Conservation (phyloP, 2,329 filamentous ascomycete species). For the Sarocladium strictum region DNA sequence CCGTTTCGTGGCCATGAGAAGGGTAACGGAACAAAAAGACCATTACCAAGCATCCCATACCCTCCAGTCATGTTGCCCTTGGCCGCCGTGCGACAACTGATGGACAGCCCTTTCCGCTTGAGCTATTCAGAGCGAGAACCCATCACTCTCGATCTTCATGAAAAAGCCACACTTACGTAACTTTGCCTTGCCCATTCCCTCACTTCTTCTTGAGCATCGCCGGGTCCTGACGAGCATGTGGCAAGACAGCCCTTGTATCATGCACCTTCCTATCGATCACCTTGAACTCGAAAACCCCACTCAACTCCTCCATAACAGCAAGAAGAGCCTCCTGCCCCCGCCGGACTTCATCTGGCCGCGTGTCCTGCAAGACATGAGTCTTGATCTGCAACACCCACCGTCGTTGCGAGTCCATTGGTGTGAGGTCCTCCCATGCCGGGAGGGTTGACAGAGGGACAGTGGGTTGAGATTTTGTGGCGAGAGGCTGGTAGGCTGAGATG, state of each 20-base stretch:
- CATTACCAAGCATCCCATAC: too few species aligned
- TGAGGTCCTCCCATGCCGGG: slow-evolving; percentile 40
- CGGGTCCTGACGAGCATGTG: slow-evolving; percentile 22
- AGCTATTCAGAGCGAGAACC: too few species aligned
- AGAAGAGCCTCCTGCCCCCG: slow-evolving; percentile 48
- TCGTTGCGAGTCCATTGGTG: slow-evolving; percentile 41
- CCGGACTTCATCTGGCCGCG: slow-evolving; percentile 50
- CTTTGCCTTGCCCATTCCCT: slow-evolving; percentile 8
- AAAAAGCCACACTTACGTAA: neutral
- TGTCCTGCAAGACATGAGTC: slow-evolving; percentile 48
- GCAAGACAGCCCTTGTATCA: slow-evolving; percentile 40
- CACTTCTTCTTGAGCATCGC: slow-evolving; percentile 24
- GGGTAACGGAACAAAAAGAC: too few species aligned
- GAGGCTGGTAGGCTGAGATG: slow-evolving; percentile 24
- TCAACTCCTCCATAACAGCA: slow-evolving; percentile 38
- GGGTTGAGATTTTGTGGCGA: slow-evolving; percentile 18
- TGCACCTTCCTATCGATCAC: slow-evolving; percentile 45
- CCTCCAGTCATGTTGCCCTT: too few species aligned
- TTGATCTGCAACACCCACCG: slow-evolving; percentile 52
- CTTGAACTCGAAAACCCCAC: slow-evolving; percentile 47
- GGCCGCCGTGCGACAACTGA: too few species aligned
- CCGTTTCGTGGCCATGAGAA: too few species aligned
- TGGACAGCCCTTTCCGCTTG: too few species aligned
- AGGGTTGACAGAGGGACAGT: slow-evolving; percentile 23
- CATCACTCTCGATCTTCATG: too few species aligned